These are phyloP conservation scores for Glarea lozoyensis DNA, from an alignment of 495 filamentous ascomycete genomes.

Conservation along the genomic window DNA sequence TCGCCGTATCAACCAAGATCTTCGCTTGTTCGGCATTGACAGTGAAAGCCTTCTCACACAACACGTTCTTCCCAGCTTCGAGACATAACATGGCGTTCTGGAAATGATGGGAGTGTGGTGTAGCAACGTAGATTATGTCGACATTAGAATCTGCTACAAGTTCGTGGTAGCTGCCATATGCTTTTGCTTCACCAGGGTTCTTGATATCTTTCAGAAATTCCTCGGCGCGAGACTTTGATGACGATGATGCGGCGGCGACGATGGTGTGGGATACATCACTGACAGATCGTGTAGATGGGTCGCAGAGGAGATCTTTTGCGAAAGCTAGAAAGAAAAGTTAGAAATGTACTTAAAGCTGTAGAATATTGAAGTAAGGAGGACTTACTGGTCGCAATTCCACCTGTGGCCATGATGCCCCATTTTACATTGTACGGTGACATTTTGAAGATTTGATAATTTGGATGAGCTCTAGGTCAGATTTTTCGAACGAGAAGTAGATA, in stretches of 20 bases:
- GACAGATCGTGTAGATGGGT: constrained; percentile 63
- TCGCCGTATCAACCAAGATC: constrained; percentile 65
- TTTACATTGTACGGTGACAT: constrained; percentile 51
- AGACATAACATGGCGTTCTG: constrained; percentile 67
- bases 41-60: constrained; percentile 92
- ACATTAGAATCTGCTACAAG: constrained; percentile 47
- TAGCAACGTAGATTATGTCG: constrained; percentile 88
- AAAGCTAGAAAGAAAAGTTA: constrained; percentile 46
- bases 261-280: constrained; percentile 71
- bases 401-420: constrained; percentile 82
- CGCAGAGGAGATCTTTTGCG: constrained; percentile 70
- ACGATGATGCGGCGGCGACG: constrained; percentile 74
- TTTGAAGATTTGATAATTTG: too few species aligned
- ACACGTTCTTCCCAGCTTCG: constrained; percentile 76
- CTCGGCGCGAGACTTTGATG: constrained; percentile 54
- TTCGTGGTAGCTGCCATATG: constrained; percentile 74
- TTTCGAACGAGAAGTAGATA: too few species aligned
- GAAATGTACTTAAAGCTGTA: background rate
- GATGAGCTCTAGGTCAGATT: too few species aligned
- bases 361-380: constrained; percentile 2
- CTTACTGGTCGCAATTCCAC: constrained; percentile 67
- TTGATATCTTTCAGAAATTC: constrained; percentile 62
- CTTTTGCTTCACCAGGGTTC: constrained; percentile 54
- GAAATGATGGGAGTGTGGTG: constrained; percentile 93
- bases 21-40: constrained; percentile 76